A percentile compares a stretch with the other conserved stretches of the same genome.
Evolutionary conservation across 75 land plant species (phyloP).

Genomic region (Gnetum montanum): DNA sequence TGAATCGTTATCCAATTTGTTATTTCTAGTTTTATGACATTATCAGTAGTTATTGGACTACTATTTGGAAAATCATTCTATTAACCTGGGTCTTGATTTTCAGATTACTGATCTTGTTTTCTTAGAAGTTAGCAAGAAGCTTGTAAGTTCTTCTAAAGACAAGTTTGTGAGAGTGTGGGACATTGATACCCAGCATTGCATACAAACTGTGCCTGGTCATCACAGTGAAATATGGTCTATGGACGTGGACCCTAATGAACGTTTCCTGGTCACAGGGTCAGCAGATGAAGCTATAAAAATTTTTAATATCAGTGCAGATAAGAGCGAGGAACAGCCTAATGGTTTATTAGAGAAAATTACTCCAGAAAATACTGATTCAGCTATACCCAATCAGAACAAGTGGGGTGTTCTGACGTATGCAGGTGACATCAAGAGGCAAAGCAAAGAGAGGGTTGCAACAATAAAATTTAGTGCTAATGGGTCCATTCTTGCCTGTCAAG

Average conservation of each 20-base stretch:
- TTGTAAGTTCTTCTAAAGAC: constrained; percentile 94
- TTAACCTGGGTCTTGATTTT: constrained; percentile 3
- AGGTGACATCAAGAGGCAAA: constrained; percentile 82
- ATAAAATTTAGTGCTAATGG: constrained; percentile 72
- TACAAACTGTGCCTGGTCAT: constrained; percentile 86
- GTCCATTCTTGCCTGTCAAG: constrained; percentile 76
- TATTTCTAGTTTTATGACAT: not conserved
- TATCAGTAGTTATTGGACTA: not conserved
- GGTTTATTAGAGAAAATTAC: constrained; percentile 3
- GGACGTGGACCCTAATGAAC: constrained; percentile 69
- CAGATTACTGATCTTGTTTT: constrained; percentile 98
- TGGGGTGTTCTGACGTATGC: constrained; percentile 66
- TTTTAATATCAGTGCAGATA: constrained; percentile 39
- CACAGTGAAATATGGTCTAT: constrained; percentile 97
- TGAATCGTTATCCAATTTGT: too few relatives aligned
- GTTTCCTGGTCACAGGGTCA: constrained; percentile 83
- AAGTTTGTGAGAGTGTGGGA: constrained; percentile 92
- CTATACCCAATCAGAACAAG: constrained; percentile 18
- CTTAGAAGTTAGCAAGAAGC: constrained; percentile 64
- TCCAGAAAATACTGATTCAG: not conserved
- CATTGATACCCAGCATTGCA: constrained; percentile 78
- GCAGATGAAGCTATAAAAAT: constrained; percentile 76
- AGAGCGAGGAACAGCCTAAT: constrained; percentile 12
- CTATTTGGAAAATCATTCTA: too few relatives aligned
- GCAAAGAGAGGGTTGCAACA: constrained; percentile 72